Conservation (phyloP, 1,139 yeast genomes). For the Scheffersomyces quercinus region DNA sequence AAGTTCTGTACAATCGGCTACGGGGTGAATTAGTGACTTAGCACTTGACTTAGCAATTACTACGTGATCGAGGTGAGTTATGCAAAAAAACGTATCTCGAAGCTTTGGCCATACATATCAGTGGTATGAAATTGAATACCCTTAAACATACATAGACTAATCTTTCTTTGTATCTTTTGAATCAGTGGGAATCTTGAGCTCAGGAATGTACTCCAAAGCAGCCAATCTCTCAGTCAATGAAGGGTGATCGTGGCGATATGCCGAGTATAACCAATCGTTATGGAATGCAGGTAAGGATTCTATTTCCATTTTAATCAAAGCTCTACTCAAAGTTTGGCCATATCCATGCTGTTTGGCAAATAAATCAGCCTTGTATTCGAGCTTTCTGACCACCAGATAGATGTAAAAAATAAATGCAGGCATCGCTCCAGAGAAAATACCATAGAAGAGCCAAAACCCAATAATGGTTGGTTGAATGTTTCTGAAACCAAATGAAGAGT, state of each 20-base stretch:
- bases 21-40: no score
- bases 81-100: no score
- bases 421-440: conserved; percentile 75
- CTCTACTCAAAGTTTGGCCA: conserved; percentile 63
- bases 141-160: no score
- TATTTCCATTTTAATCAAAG: conserved; percentile 73
- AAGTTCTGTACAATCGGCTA: no score
- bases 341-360: conserved; percentile 78
- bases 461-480: conserved; percentile 66
- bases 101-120: no score
- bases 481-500: conserved; percentile 72
- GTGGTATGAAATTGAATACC: no score
- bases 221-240: conserved; percentile 81
- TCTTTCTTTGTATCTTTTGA: no score
- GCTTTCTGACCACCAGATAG: conserved; percentile 75
- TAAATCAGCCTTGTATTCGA: conserved; percentile 91
- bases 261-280: conserved; percentile 86
- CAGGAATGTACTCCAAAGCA: conserved; percentile 60
- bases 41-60: no score
- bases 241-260: conserved; percentile 91
- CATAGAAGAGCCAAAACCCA: conserved; percentile 77
- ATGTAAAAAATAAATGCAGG: conserved; percentile 63
- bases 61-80: no score
- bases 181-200: conserved; percentile 3
- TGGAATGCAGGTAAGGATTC: conserved; percentile 82